Percentiles rank a stretch among this genome's conserved stretches.
phyloP scores from a whole-genome alignment of 352 stramenopile genomes.

The Phytophthora multivora region DNA sequence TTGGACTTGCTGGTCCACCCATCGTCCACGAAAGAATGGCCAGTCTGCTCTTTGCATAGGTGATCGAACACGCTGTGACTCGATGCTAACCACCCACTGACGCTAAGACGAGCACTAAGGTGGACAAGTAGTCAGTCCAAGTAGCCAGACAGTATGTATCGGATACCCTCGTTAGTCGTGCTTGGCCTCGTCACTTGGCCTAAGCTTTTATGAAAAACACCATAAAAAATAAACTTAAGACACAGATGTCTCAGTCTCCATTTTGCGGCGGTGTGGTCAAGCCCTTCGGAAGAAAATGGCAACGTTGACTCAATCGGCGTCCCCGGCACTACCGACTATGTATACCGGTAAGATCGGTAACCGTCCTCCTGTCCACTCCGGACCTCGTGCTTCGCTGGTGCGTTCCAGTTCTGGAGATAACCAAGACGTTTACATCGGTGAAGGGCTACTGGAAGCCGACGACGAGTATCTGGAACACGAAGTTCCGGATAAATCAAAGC shows the following conservation, averaged over 20 bases:
- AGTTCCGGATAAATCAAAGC: constrained; percentile 17
- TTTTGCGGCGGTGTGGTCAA: constrained; percentile 1
- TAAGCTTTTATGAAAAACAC: not conserved
- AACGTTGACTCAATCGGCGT: not conserved
- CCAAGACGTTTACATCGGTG: constrained; percentile 2
- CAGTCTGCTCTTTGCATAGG: not conserved
- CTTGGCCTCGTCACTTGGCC: too few relatives aligned
- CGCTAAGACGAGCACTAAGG: not conserved
- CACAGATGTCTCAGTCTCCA: not conserved
- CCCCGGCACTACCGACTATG: not conserved
- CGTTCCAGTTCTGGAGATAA: not conserved
- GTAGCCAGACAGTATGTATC: not conserved
- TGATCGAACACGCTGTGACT: not conserved
- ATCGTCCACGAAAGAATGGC: too few relatives aligned
- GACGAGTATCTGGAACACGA: not conserved
- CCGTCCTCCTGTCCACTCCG: not conserved
- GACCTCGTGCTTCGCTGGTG: not conserved
- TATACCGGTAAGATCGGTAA: not conserved
- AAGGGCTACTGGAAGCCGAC: not conserved
- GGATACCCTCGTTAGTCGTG: too few relatives aligned
- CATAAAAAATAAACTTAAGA: not conserved
- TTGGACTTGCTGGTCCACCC: too few relatives aligned
- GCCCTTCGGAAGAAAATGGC: not conserved
- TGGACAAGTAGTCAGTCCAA: not conserved
- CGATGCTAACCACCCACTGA: not conserved